phyloP scores from a whole-genome alignment of 345 rosid genomes.

The Eucalyptus cloeziana region DNA sequence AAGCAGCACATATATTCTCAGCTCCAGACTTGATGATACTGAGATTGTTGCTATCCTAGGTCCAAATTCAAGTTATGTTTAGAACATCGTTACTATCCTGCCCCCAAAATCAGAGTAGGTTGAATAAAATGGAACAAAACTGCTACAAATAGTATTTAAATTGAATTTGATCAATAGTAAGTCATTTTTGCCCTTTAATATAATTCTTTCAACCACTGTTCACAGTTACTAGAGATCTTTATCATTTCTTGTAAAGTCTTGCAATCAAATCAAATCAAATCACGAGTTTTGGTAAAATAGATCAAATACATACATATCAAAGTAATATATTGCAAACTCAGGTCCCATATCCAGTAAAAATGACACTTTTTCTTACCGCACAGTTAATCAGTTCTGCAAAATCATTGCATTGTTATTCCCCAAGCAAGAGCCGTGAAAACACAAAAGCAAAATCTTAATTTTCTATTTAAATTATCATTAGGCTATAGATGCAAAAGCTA shows the following conservation, averaged over 20 bases:
- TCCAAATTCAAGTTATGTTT: not conserved
- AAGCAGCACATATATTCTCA: not conserved
- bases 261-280: not conserved
- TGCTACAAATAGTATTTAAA: not conserved
- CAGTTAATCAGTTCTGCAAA: not conserved
- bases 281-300: not conserved
- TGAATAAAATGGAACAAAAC: not conserved
- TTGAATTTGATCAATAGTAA: not conserved
- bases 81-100: not conserved
- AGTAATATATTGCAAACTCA: not conserved
- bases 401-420: not conserved
- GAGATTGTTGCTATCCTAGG: not conserved
- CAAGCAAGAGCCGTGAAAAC: not conserved
- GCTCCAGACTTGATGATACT: not conserved
- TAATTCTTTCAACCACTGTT: not conserved
- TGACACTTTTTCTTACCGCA: not conserved
- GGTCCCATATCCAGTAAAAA: not conserved
- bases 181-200: not conserved
- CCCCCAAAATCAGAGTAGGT: not conserved
- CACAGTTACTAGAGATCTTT: not conserved
- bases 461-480: not conserved
- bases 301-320: not conserved
- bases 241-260: not conserved
- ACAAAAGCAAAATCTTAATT: not conserved
- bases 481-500: not conserved